These are phyloP conservation scores for Acanthamoeba lenticulata DNA, from an alignment of 208 protist genomes.

Conservation along the genomic window DNA sequence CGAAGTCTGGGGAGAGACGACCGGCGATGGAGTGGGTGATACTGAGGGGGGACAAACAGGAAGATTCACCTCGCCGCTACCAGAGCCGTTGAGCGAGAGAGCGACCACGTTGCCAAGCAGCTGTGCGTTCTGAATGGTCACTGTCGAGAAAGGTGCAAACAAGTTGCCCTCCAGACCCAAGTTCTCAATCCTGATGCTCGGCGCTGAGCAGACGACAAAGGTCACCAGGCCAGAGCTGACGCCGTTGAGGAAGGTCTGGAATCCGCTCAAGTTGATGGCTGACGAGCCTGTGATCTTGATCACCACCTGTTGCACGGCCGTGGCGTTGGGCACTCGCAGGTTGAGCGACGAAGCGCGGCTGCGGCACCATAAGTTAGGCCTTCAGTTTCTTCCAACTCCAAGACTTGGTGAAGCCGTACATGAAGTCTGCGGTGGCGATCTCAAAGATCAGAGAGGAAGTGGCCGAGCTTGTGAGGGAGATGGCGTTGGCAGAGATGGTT, in stretches of 20 bases:
- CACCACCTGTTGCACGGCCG: not conserved
- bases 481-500: not conserved
- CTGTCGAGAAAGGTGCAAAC: not conserved
- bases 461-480: not conserved
- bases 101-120: conserved; percentile 33
- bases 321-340: not conserved
- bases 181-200: not conserved
- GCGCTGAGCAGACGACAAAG: not conserved
- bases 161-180: conserved; percentile 30
- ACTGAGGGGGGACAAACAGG: not conserved
- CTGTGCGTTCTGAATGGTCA: not conserved
- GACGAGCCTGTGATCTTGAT: not conserved
- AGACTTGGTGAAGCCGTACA: too few species aligned
- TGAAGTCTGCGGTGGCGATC: too few species aligned
- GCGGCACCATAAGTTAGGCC: too few species aligned
- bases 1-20: not conserved
- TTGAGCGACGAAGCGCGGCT: not conserved
- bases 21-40: not conserved
- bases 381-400: too few species aligned
- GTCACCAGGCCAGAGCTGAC: not conserved
- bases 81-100: not conserved
- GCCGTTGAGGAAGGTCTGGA: conserved; percentile 48
- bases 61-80: conserved; percentile 15
- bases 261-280: not conserved
- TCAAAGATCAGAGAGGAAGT: not conserved